phyloP scores from a whole-genome alignment of 2,329 filamentous ascomycete genomes.

The Calonectria hawksworthii region DNA sequence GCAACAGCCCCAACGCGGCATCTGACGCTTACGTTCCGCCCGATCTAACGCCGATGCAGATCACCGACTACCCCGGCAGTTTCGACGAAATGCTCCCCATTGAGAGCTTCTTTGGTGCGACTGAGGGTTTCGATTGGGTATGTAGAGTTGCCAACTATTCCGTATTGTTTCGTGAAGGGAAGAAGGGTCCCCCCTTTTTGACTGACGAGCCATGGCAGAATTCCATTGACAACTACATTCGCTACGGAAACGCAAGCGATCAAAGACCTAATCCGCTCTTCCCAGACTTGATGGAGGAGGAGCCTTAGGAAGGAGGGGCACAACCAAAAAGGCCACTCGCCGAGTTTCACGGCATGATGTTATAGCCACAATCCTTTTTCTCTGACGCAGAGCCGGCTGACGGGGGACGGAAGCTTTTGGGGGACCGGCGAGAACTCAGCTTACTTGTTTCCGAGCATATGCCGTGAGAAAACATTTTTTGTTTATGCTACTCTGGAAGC shows the following conservation, averaged over 20 bases:
- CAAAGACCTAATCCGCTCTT: neutral
- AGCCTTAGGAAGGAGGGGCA: neutral
- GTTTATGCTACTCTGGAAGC: neutral
- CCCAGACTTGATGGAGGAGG: neutral
- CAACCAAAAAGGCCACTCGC: neutral
- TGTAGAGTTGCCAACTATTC: slow-evolving; percentile 26
- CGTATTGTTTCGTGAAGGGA: neutral
- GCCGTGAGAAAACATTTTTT: neutral
- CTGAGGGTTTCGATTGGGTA: slow-evolving; percentile 58
- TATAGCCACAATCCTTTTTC: neutral
- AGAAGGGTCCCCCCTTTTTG: neutral
- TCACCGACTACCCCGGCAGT: slow-evolving; percentile 39
- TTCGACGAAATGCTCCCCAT: slow-evolving; percentile 53
- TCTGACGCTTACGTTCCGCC: slow-evolving; percentile 4
- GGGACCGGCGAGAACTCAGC: neutral
- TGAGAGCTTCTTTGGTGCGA: slow-evolving; percentile 53
- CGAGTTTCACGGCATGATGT: neutral
- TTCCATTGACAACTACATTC: slow-evolving; percentile 47
- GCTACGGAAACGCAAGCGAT: slow-evolving; percentile 21
- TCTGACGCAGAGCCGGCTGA: neutral
- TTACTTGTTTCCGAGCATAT: neutral
- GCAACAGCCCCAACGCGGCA: slow-evolving; percentile 3
- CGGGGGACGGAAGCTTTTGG: neutral
- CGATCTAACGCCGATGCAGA: slow-evolving; percentile 28
- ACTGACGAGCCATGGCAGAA: slow-evolving; percentile 32